These are phyloP conservation scores for Colletotrichum sp. DNA, from an alignment of 2,329 filamentous ascomycete species.

Conservation along the genomic window DNA sequence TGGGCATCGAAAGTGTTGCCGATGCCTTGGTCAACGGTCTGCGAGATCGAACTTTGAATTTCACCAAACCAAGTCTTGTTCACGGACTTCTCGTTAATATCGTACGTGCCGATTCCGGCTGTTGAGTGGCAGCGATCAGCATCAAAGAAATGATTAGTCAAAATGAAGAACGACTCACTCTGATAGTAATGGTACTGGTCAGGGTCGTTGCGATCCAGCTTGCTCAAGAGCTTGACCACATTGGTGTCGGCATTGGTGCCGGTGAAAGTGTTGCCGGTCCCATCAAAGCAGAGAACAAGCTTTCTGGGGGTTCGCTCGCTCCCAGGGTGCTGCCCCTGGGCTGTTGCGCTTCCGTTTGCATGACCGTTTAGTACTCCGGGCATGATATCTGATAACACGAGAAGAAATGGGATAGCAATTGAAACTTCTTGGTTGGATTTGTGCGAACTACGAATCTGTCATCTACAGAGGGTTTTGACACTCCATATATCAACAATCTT, in stretches of 20 bases:
- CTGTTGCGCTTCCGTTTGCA: neutral
- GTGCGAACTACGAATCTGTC: accelerated
- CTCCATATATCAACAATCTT: neutral
- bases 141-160: neutral
- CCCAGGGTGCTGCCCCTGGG: neutral
- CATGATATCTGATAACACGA: neutral
- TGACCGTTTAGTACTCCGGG: neutral
- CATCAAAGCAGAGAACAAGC: conserved; percentile 54
- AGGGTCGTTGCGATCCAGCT: conserved; percentile 48
- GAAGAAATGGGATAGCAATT: neutral
- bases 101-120: conserved; percentile 58
- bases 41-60: conserved; percentile 38
- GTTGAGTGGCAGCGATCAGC: neutral
- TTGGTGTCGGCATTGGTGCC: conserved; percentile 56
- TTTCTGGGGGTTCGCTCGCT: conserved; percentile 33
- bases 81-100: conserved; percentile 45
- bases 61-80: conserved; percentile 40
- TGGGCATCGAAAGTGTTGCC: conserved; percentile 55
- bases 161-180: conserved; percentile 31
- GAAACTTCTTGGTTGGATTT: neutral
- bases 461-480: neutral
- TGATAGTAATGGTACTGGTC: conserved; percentile 57
- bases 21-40: conserved; percentile 47
- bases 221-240: conserved; percentile 54
- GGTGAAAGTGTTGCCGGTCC: conserved; percentile 51